Evolutionary conservation across 2,329 filamentous ascomycete species (phyloP), one percentile per base, ranked within the genome.

Genomic region (Leptographium flavum): DNA sequence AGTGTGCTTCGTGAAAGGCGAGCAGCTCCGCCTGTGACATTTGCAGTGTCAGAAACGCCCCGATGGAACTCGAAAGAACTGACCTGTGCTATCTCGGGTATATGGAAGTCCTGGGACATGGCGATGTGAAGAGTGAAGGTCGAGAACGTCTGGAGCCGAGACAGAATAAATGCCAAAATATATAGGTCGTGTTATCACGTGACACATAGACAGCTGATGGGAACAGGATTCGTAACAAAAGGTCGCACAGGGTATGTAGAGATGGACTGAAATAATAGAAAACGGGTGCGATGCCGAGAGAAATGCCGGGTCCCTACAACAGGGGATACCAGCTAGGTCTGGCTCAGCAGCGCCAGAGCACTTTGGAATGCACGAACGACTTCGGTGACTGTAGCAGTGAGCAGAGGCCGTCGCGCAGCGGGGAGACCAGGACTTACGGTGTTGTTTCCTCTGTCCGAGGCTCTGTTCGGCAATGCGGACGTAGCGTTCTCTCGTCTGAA

Each of bases 401-500:
- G 38, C 21, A 7, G 27, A 21, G 25, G 25, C 13, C 13, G 10
- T 23, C 19, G 21, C 9, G n/a, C 33, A 36, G 9, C 10, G 21
- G 14, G n/a, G 35, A 14, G 15, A 15, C 6, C n/a, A n/a, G 31
- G 27, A 64, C 83, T 66, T 65, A 94, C 87, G 85, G 55, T 94
- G 87, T 49, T 80, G 70, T 56, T 87, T 82, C 58, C 83, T 92
- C 53, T 81, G 72, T 45, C 79, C 76, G 46, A 94, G 68, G 23
- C 70, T 73, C 33, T 76, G 67, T 58, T 94, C 88, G 0, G 81
- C 76, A 37, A 86, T 68, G 50, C 81, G 76, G 27, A 94, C 85
- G 58, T 81, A 83, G 49, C 77, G 70, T 58, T 82, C 78, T 50
- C 87, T 79, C 2, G 88, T 95, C 56, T 81, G 83, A 39, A 94